Conservation (phyloP, 2,329 filamentous ascomycete genomes). For the Chrysosporium queenslandicum region DNA sequence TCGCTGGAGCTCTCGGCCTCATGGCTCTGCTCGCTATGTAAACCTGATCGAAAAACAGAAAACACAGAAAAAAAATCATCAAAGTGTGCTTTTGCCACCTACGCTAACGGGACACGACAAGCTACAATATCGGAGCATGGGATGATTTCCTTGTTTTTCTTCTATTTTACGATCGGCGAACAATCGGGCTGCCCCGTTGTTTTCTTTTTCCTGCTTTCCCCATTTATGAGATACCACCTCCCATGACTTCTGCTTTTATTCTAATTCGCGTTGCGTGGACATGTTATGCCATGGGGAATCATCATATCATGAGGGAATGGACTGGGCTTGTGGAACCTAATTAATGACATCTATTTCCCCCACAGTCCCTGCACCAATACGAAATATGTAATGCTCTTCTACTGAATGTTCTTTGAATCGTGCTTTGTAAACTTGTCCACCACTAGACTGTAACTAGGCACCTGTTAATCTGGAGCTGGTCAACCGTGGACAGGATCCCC, state of each 20-base stretch:
- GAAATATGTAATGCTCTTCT: too few species aligned
- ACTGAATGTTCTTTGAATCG: too few species aligned
- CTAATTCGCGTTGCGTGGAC: neutral
- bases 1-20: constrained; percentile 13
- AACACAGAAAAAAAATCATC: neutral
- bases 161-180: neutral
- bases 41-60: neutral
- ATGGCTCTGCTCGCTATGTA: constrained; percentile 12
- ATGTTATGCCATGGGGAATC: neutral
- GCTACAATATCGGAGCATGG: too few species aligned
- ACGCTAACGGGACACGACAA: too few species aligned
- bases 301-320: neutral
- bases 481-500: too few species aligned
- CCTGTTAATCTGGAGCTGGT: too few species aligned
- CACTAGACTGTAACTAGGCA: too few species aligned
- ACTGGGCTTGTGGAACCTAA: too few species aligned
- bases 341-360: too few species aligned
- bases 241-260: neutral
- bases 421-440: too few species aligned
- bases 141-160: too few species aligned
- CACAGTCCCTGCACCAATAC: too few species aligned
- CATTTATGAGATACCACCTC: neutral
- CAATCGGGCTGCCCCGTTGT: neutral
- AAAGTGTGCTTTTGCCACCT: neutral
- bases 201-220: neutral